phyloP scores from a whole-genome alignment of 805 yeast species.

The Suhomyces faveliae region DNA sequence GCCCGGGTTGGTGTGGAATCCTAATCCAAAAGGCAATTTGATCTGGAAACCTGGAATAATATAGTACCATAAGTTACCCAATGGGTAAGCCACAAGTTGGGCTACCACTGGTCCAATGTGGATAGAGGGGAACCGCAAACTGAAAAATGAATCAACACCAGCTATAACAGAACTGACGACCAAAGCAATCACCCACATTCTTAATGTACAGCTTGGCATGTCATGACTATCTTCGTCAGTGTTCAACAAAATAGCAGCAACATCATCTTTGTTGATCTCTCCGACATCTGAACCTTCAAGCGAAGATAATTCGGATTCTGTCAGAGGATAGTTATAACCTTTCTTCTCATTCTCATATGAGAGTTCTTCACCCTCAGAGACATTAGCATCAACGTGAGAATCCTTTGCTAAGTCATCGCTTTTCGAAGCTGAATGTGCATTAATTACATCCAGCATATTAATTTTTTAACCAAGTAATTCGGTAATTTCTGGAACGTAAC shows the following conservation, averaged over 20 bases:
- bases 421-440: not conserved
- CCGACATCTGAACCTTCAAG: not conserved
- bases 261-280: not conserved
- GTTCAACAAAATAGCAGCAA: not conserved
- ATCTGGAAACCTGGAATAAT: slow-evolving; percentile 8
- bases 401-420: not conserved
- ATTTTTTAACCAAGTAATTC: not conserved
- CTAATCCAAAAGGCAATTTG: slow-evolving; percentile 8
- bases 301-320: not conserved
- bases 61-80: slow-evolving; percentile 11
- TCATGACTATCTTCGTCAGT: not conserved
- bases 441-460: not conserved
- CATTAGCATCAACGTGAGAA: not conserved
- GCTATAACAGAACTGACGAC: slow-evolving; percentile 15
- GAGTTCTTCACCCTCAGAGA: not conserved
- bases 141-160: slow-evolving; percentile 24
- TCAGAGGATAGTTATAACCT: not conserved
- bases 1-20: slow-evolving; percentile 20
- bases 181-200: not conserved
- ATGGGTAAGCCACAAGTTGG: slow-evolving; percentile 22
- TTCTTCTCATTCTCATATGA: not conserved
- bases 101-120: slow-evolving; percentile 22
- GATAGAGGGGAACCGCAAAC: slow-evolving; percentile 23
- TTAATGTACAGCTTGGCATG: not conserved
- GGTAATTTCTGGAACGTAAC: not conserved